Percentiles rank a stretch among this genome's conserved stretches.
These are phyloP conservation scores for Gloeopeniophorella convolvens DNA, from an alignment of 768 basidiomycete species.

Conservation along the genomic window DNA sequence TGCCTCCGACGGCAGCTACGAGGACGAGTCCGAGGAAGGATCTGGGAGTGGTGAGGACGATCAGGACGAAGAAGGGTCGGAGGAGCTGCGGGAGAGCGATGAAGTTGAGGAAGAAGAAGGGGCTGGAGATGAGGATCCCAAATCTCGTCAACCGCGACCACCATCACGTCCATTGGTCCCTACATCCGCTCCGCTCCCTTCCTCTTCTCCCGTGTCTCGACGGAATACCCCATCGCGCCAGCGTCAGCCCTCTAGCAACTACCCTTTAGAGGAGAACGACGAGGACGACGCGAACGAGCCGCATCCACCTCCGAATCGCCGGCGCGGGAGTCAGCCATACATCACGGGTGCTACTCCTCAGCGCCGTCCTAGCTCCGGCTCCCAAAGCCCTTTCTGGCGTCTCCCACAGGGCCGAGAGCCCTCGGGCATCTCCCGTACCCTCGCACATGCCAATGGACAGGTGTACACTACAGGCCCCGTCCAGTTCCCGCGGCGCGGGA, in stretches of 20 bases:
- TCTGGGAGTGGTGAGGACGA: constrained; percentile 5
- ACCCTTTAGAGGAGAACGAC: background rate
- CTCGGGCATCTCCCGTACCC: constrained; percentile 16
- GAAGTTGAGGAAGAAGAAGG: background rate
- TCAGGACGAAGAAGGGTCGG: constrained; percentile 1
- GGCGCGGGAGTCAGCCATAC: constrained; percentile 4
- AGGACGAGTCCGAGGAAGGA: background rate
- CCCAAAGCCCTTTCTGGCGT: constrained; percentile 2
- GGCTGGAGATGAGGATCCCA: background rate
- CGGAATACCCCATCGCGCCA: constrained; percentile 4
- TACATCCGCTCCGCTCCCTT: background rate
- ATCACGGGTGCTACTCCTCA: background rate
- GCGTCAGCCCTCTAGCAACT: constrained; percentile 4
- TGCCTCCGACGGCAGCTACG: background rate
- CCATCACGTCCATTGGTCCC: background rate
- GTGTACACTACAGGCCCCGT: constrained; percentile 30
- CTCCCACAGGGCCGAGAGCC: constrained; percentile 3
- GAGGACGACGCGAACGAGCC: constrained; percentile 4
- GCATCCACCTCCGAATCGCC: background rate
- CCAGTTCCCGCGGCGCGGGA: constrained; percentile 31
- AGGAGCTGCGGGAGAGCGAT: background rate
- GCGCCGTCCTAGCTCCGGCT: constrained; percentile 10
- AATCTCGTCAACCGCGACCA: constrained; percentile 7
- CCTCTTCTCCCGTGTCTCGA: constrained; percentile 9
- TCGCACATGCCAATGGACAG: constrained; percentile 29